Percentiles rank a stretch among this genome's conserved stretches.
Conservation (phyloP, 768 basidiomycete species). For the Russula lepida region DNA sequence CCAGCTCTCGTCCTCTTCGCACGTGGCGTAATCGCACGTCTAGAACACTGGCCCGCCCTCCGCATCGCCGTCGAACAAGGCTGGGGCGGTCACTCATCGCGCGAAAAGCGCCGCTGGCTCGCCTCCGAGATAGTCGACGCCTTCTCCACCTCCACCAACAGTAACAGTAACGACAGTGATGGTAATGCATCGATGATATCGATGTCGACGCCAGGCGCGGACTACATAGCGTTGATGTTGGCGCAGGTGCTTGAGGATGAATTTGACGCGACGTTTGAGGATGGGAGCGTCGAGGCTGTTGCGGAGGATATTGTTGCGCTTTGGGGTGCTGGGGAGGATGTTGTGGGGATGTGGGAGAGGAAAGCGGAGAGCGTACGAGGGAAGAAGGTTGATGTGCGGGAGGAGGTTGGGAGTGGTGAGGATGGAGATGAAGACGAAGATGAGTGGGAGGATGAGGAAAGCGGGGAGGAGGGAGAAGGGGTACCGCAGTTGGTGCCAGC, state of each 20-base stretch:
- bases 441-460: conserved; percentile 28
- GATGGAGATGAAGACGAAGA: conserved; percentile 44
- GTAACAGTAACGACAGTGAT: conserved; percentile 21
- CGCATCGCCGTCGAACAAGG: conserved; percentile 75
- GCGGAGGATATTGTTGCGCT: conserved; percentile 62
- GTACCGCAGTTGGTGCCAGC: conserved; percentile 49
- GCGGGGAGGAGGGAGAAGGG: conserved; percentile 39
- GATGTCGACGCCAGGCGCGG: conserved; percentile 44
- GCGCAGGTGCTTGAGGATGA: conserved; percentile 83
- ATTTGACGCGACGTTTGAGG: conserved; percentile 77
- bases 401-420: conserved; percentile 35
- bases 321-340: conserved; percentile 50
- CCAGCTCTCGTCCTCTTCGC: conserved; percentile 65
- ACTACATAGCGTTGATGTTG: conserved; percentile 75
- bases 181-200: too few species aligned
- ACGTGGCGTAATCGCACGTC: conserved; percentile 73
- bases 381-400: conserved; percentile 40
- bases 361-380: conserved; percentile 50
- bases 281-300: conserved; percentile 69
- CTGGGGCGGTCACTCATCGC: conserved; percentile 77
- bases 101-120: conserved; percentile 75
- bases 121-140: conserved; percentile 73
- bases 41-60: conserved; percentile 79
- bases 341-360: conserved; percentile 55
- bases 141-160: too few species aligned